These are phyloP conservation scores for Protoeuglena noctilucae DNA, from an alignment of 139 green algal species.

Conservation along the genomic window DNA sequence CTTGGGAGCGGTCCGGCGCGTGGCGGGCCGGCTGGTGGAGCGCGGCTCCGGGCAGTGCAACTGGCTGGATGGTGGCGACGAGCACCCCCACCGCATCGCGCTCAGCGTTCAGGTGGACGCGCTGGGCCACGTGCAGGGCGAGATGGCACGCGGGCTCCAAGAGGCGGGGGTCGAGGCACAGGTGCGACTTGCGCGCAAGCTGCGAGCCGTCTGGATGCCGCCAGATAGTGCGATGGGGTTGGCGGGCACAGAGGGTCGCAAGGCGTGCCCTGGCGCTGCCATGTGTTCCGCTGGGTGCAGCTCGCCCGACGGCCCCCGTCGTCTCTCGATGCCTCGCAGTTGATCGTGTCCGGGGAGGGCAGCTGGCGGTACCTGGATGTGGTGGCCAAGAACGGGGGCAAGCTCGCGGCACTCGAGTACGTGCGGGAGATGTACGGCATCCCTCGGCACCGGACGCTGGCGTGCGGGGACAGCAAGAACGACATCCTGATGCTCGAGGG, in stretches of 20 bases:
- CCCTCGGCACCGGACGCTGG: slow-evolving; percentile 35
- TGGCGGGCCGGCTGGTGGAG: no score
- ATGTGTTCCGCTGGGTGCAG: no score
- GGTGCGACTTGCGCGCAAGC: slow-evolving; percentile 4
- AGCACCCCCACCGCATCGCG: slow-evolving; percentile 76
- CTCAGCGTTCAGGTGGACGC: slow-evolving; percentile 34
- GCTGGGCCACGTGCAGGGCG: slow-evolving; percentile 18
- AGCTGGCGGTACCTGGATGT: slow-evolving; percentile 76
- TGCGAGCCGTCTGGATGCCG: background rate
- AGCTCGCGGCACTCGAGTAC: slow-evolving; percentile 66
- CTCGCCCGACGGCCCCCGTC: background rate
- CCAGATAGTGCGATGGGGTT: background rate
- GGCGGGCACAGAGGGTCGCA: slow-evolving; percentile 15
- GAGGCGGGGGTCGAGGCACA: slow-evolving; percentile 12
- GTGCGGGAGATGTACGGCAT: slow-evolving; percentile 47
- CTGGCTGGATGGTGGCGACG: slow-evolving; percentile 59
- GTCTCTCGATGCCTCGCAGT: slow-evolving; percentile 25
- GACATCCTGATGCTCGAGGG: slow-evolving; percentile 83
- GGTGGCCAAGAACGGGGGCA: slow-evolving; percentile 51
- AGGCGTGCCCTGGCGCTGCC: no score
- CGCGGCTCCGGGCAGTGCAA: no score
- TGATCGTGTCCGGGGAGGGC: slow-evolving; percentile 59
- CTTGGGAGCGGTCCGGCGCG: no score
- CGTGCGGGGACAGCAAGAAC: slow-evolving; percentile 81
- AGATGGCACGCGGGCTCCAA: slow-evolving; percentile 17